These are phyloP conservation scores for Phytophthora pinifolia DNA, from an alignment of 352 stramenopile genomes.

Conservation along the genomic window DNA sequence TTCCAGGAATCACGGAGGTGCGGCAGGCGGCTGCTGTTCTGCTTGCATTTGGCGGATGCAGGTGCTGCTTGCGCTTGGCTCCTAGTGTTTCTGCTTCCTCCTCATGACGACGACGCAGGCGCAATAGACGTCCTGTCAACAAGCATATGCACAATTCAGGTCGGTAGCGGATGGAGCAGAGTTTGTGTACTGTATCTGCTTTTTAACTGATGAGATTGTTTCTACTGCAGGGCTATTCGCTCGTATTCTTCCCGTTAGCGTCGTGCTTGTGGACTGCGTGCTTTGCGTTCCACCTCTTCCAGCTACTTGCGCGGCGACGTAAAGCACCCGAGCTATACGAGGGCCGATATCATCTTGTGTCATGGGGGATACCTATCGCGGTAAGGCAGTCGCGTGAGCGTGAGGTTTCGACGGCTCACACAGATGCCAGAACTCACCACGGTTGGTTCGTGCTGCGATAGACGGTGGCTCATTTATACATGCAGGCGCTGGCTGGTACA, in stretches of 20 bases:
- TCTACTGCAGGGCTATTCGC: conserved; percentile 45
- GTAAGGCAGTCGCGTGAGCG: conserved; percentile 21
- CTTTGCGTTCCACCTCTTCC: conserved; percentile 78
- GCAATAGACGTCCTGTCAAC: not conserved
- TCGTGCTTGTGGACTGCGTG: conserved; percentile 75
- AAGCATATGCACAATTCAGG: conserved; percentile 40
- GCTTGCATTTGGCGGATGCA: conserved; percentile 58
- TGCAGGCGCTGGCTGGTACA: conserved; percentile 47
- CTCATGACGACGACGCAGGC: conserved; percentile 2
- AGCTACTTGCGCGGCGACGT: conserved; percentile 47
- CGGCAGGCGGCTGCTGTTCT: conserved; percentile 62
- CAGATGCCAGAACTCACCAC: not conserved
- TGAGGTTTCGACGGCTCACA: not conserved
- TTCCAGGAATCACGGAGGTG: conserved; percentile 72
- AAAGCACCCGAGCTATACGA: conserved; percentile 74
- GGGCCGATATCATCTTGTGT: conserved; percentile 60
- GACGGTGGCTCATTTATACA: conserved; percentile 49
- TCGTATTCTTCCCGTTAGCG: conserved; percentile 70
- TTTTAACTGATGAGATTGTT: conserved; percentile 2
- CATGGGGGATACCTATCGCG: conserved; percentile 58
- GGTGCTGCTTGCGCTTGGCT: conserved; percentile 54
- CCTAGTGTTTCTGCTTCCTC: conserved; percentile 43
- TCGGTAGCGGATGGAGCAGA: conserved; percentile 9
- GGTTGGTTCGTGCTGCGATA: conserved; percentile 16
- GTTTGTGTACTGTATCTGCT: not conserved